Evolutionary conservation across 2,329 filamentous ascomycete genomes (phyloP).

Genomic region (Pyrenochaeta sp.): DNA sequence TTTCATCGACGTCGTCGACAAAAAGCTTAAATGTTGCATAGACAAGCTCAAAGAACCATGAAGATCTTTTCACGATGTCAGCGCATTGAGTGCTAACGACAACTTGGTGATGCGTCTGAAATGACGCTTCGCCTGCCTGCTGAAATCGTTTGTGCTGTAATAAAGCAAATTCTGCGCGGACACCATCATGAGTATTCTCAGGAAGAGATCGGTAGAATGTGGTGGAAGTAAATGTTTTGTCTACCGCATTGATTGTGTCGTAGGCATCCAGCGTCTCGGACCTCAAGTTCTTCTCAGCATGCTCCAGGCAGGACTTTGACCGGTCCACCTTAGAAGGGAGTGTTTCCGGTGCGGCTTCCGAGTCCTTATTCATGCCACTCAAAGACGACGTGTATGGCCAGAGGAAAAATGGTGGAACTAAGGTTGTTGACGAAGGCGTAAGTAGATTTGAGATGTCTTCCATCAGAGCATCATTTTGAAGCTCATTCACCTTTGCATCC

Average conservation of each 20-base stretch:
- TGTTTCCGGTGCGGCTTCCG: slow-evolving; percentile 1
- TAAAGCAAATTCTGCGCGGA: slow-evolving; percentile 4
- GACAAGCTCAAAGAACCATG: slow-evolving; percentile 22
- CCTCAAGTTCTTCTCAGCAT: slow-evolving; percentile 35
- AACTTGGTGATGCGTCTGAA: slow-evolving; percentile 23
- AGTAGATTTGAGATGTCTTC: not conserved
- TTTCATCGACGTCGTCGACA: slow-evolving; percentile 28
- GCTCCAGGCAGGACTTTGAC: slow-evolving; percentile 24
- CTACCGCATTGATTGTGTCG: slow-evolving; percentile 18
- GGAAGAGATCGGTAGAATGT: slow-evolving; percentile 34
- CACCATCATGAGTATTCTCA: slow-evolving; percentile 19
- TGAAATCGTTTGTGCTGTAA: not conserved
- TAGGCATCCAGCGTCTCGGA: slow-evolving; percentile 17
- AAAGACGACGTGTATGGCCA: slow-evolving; percentile 23
- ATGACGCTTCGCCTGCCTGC: not conserved
- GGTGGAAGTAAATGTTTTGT: slow-evolving; percentile 34
- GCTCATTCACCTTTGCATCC: slow-evolving; percentile 2
- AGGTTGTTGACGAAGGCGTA: not conserved
- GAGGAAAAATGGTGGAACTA: slow-evolving; percentile 38
- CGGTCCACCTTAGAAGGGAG: not conserved
- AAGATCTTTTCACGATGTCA: slow-evolving; percentile 15
- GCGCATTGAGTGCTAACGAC: slow-evolving; percentile 22
- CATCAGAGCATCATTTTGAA: not conserved
- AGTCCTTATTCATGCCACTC: not conserved
- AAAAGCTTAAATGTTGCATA: slow-evolving; percentile 32